Percentiles rank a stretch among this genome's conserved stretches.
Conservation (phyloP, 2,329 filamentous ascomycete species). For the Aspergillus alliaceus region DNA sequence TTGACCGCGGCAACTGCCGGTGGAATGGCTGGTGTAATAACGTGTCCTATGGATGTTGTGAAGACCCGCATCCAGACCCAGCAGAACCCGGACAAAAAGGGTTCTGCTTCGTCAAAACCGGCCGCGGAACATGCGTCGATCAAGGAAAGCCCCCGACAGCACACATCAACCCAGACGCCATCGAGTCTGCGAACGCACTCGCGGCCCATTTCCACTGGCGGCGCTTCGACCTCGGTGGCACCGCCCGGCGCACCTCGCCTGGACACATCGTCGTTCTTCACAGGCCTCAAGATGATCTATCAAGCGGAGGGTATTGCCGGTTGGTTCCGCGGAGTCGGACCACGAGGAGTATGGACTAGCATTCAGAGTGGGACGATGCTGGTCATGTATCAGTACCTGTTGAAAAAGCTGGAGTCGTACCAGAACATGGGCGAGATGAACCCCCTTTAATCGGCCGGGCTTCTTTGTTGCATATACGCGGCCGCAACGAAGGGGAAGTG, state of each 20-base stretch:
- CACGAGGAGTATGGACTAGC: conserved; percentile 92
- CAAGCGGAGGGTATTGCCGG: conserved; percentile 82
- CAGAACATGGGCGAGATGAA: conserved; percentile 27
- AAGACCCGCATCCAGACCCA: conserved; percentile 97
- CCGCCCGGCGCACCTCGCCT: conserved; percentile 76
- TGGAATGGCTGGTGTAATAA: conserved; percentile 89
- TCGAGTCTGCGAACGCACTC: conserved; percentile 53
- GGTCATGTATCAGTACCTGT: conserved; percentile 85
- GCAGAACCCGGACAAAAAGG: conserved; percentile 56
- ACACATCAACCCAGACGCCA: conserved; percentile 23
- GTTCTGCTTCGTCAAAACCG: conserved; percentile 29
- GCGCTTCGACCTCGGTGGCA: conserved; percentile 78
- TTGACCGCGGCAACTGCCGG: conserved; percentile 86
- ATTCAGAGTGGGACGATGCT: conserved; percentile 97
- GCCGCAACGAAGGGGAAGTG: not conserved
- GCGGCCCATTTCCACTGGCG: conserved; percentile 83
- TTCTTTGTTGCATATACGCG: not conserved
- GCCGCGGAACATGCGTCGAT: conserved; percentile 22
- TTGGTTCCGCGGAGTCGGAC: conserved; percentile 93
- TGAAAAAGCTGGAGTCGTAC: conserved; percentile 71
- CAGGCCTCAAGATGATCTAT: conserved; percentile 84
- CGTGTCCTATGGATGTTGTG: conserved; percentile 93
- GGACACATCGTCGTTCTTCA: conserved; percentile 85
- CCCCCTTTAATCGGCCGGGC: conserved; percentile 13
- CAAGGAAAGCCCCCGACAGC: conserved; percentile 31